Evolutionary conservation across 2,329 filamentous ascomycete genomes (phyloP).

Genomic region (Botryotinia globosa): DNA sequence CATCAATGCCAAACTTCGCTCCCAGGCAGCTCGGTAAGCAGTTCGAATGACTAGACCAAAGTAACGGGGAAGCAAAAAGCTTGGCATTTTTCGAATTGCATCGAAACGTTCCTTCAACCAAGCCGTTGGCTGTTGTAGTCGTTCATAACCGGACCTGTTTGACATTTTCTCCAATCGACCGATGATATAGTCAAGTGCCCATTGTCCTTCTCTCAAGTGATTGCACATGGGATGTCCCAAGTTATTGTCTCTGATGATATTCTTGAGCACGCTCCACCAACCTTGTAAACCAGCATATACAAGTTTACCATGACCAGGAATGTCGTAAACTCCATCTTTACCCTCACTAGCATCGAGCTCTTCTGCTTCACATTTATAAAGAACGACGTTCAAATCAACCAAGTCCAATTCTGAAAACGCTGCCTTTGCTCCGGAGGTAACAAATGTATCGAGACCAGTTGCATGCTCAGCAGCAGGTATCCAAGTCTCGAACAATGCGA

Average conservation of each 20-base stretch:
- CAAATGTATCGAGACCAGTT: constrained; percentile 77
- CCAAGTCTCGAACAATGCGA: constrained; percentile 94
- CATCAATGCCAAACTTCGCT: constrained; percentile 76
- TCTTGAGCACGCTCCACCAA: constrained; percentile 90
- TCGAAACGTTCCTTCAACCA: constrained; percentile 88
- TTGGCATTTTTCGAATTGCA: constrained; percentile 79
- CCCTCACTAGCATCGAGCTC: constrained; percentile 77
- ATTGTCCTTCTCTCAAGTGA: constrained; percentile 85
- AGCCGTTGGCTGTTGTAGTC: constrained; percentile 61
- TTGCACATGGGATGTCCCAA: constrained; percentile 91
- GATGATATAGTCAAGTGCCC: constrained; percentile 86
- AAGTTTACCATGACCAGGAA: constrained; percentile 78
- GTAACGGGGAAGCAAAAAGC: constrained; percentile 86
- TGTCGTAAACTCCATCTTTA: constrained; percentile 81
- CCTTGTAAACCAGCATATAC: constrained; percentile 97
- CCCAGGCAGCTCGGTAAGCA: constrained; percentile 79
- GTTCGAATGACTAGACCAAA: constrained; percentile 87
- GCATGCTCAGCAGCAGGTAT: constrained; percentile 85
- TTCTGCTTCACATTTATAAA: constrained; percentile 90
- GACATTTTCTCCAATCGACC: constrained; percentile 73
- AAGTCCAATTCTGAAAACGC: constrained; percentile 75
- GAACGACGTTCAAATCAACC: constrained; percentile 82
- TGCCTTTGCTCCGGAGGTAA: constrained; percentile 74
- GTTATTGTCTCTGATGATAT: constrained; percentile 84
- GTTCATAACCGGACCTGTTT: constrained; percentile 57